Conservation (phyloP, 805 yeast species). For the Clavispora phyllophila region DNA sequence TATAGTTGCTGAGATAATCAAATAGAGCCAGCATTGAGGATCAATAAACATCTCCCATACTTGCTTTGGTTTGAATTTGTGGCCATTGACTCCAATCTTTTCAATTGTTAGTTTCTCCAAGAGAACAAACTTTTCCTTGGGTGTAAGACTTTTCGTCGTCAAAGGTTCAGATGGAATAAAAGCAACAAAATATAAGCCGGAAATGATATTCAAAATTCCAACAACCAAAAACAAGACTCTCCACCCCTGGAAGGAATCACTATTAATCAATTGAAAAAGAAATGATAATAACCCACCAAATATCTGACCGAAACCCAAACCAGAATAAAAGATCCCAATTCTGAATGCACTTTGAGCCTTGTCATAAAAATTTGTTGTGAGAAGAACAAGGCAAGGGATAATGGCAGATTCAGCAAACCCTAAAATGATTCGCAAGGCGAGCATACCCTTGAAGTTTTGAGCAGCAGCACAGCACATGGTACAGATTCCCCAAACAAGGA, state of each 20-base stretch:
- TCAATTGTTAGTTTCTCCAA: slow-evolving; percentile 12
- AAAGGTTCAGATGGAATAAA: slow-evolving; percentile 18
- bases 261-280: slow-evolving; percentile 14
- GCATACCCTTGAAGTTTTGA: slow-evolving; percentile 9
- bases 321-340: slow-evolving; percentile 13
- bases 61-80: slow-evolving; percentile 12
- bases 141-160: slow-evolving; percentile 12
- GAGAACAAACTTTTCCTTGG: slow-evolving; percentile 16
- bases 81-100: slow-evolving; percentile 15
- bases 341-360: slow-evolving; percentile 12
- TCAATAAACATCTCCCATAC: slow-evolving; percentile 14
- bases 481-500: slow-evolving; percentile 12
- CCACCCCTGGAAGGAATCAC: slow-evolving; percentile 15
- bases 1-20: slow-evolving; percentile 16
- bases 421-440: slow-evolving; percentile 11
- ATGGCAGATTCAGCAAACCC: slow-evolving; percentile 15
- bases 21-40: slow-evolving; percentile 17
- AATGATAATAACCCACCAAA: slow-evolving; percentile 17
- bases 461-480: slow-evolving; percentile 13
- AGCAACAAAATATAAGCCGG: slow-evolving; percentile 14
- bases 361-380: slow-evolving; percentile 13
- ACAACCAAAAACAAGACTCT: slow-evolving; percentile 17
- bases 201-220: slow-evolving; percentile 14
- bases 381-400: slow-evolving; percentile 11
- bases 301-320: slow-evolving; percentile 19